These are phyloP conservation scores for Globisporangium iwayamae DNA, from an alignment of 352 stramenopile genomes.

Conservation along the genomic window DNA sequence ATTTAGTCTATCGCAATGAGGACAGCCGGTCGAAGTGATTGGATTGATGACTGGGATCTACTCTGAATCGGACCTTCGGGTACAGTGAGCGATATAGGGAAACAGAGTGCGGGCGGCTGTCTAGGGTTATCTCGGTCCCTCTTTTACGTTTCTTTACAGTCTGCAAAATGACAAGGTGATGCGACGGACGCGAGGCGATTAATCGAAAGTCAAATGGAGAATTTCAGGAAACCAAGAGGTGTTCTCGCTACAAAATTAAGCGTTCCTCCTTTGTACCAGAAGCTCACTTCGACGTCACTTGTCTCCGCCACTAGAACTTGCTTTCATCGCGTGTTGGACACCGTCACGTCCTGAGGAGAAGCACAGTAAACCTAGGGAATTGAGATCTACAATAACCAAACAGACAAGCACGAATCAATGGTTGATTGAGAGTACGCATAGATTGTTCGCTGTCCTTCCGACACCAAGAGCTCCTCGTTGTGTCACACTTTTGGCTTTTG, in stretches of 20 bases:
- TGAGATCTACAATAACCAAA: not conserved
- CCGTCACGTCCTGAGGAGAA: not conserved
- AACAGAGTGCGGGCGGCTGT: not conserved
- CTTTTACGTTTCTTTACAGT: conserved; percentile 6
- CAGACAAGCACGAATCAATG: not conserved
- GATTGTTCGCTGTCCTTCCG: not conserved
- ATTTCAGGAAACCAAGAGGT: not conserved
- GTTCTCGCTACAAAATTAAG: not conserved
- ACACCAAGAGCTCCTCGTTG: not conserved
- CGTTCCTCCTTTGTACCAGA: not conserved
- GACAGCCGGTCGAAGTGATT: not conserved
- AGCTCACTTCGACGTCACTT: not conserved
- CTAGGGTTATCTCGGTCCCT: not conserved
- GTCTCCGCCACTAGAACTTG: conserved; percentile 1
- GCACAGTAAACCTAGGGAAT: not conserved
- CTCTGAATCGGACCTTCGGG: too few species aligned
- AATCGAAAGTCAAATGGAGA: conserved; percentile 5
- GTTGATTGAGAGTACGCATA: not conserved
- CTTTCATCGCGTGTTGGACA: not conserved
- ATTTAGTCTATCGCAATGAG: not conserved
- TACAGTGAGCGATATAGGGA: not conserved
- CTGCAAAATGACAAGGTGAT: conserved; percentile 12
- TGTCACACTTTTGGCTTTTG: not conserved
- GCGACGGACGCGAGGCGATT: conserved; percentile 9
- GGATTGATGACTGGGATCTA: conserved; percentile 2